A percentile compares a stretch with the other conserved stretches of the same genome.
Evolutionary conservation across 2,329 filamentous ascomycete genomes (phyloP).

Genomic region (Aspergillus neoniger): DNA sequence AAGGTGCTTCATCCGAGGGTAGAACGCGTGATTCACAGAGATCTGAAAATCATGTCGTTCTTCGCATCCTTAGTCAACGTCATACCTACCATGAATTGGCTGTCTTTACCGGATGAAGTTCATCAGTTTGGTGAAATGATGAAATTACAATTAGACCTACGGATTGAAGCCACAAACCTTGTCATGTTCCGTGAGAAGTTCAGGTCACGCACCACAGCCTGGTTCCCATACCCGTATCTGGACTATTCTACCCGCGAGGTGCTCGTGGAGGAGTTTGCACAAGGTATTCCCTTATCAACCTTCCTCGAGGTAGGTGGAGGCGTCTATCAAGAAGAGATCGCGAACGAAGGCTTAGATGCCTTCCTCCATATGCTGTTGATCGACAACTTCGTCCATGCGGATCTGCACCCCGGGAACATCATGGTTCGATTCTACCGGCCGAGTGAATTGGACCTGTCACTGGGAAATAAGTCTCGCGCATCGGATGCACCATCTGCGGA

Average conservation of each 20-base stretch:
- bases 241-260: slow-evolving; percentile 92
- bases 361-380: slow-evolving; percentile 96
- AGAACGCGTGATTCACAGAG: slow-evolving; percentile 84
- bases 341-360: slow-evolving; percentile 90
- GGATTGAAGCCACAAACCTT: slow-evolving; percentile 91
- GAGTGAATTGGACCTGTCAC: slow-evolving; percentile 66
- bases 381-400: slow-evolving; percentile 96
- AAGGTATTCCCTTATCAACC: slow-evolving; percentile 85
- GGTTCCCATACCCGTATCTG: slow-evolving; percentile 92
- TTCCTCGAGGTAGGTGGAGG: slow-evolving; percentile 92
- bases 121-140: slow-evolving; percentile 97
- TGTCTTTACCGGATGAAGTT: slow-evolving; percentile 93
- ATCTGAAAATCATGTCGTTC: slow-evolving; percentile 90
- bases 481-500: slow-evolving; percentile 49
- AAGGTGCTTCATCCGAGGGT: slow-evolving; percentile 94
- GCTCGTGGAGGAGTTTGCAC: slow-evolving; percentile 91
- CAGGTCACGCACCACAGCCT: slow-evolving; percentile 84
- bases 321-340: slow-evolving; percentile 89
- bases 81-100: slow-evolving; percentile 94
- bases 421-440: slow-evolving; percentile 98
- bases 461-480: slow-evolving; percentile 48
- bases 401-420: slow-evolving; percentile 96
- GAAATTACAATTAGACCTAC: slow-evolving; percentile 91
- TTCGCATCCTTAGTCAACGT: slow-evolving; percentile 82
- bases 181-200: slow-evolving; percentile 86